phyloP scores from a whole-genome alignment of 2,329 filamentous ascomycete genomes.

The Hypoxylon sp. region DNA sequence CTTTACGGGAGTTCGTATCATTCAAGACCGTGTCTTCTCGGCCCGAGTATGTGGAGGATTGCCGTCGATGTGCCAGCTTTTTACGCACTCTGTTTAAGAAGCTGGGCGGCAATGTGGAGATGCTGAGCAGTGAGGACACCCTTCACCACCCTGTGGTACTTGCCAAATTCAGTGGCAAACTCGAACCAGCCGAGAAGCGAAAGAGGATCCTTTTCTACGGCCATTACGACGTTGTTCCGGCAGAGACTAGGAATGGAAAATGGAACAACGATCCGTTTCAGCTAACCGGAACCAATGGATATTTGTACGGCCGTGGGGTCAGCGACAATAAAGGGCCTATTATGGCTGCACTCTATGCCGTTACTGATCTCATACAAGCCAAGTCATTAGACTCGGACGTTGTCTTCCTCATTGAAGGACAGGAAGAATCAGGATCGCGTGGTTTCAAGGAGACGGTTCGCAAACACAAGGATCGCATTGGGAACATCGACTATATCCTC shows the following conservation, averaged over 20 bases:
- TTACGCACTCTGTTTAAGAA: constrained; percentile 92
- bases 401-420: constrained; percentile 94
- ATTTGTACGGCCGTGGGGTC: constrained; percentile 94
- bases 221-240: constrained; percentile 96
- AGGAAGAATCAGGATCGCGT: constrained; percentile 94
- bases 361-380: constrained; percentile 88
- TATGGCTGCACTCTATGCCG: constrained; percentile 92
- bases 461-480: constrained; percentile 86
- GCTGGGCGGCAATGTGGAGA: constrained; percentile 88
- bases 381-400: constrained; percentile 89
- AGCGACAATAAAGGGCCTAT: constrained; percentile 98
- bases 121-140: constrained; percentile 84
- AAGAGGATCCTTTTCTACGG: constrained; percentile 97
- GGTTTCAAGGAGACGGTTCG: constrained; percentile 89
- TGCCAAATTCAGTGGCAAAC: constrained; percentile 87
- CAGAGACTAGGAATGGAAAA: constrained; percentile 83
- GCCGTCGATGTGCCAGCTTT: constrained; percentile 91
- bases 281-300: constrained; percentile 91
- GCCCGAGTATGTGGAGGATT: constrained; percentile 89
- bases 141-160: constrained; percentile 91
- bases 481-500: constrained; percentile 92
- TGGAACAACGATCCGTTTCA: constrained; percentile 92
- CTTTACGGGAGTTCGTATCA: constrained; percentile 86
- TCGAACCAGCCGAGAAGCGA: constrained; percentile 72
- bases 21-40: constrained; percentile 94